Conservation (phyloP, 768 basidiomycete genomes). For the Botryobasidium botryosum region DNA sequence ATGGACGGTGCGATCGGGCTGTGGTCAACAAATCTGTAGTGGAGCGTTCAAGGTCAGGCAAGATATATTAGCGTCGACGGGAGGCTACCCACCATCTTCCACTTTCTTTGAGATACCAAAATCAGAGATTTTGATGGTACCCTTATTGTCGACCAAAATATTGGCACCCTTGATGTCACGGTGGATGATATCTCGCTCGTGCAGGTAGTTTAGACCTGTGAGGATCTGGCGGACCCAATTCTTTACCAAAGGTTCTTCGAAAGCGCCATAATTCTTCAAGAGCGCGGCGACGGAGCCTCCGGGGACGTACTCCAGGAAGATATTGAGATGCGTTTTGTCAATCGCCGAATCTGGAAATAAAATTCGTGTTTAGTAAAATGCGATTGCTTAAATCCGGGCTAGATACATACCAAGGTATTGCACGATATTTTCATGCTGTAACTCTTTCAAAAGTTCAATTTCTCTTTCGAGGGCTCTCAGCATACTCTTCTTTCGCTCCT, state of each 20-base stretch:
- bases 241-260: constrained; percentile 80
- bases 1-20: constrained; percentile 62
- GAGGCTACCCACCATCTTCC: constrained; percentile 73
- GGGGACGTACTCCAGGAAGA: constrained; percentile 93
- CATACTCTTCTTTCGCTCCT: constrained; percentile 90
- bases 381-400: neutral
- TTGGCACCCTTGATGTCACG: constrained; percentile 99
- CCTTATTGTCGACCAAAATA: constrained; percentile 95
- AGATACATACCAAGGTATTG: constrained; percentile 84
- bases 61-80: constrained; percentile 11
- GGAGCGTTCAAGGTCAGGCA: constrained; percentile 15
- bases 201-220: constrained; percentile 75
- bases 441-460: constrained; percentile 80
- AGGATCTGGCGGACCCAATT: constrained; percentile 89
- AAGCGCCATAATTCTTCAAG: constrained; percentile 80
- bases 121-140: constrained; percentile 93
- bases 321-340: constrained; percentile 82
- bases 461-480: constrained; percentile 81
- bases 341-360: constrained; percentile 64
- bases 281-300: constrained; percentile 87
- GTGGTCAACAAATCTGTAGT: constrained; percentile 33
- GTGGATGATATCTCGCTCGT: constrained; percentile 88
- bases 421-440: constrained; percentile 92
- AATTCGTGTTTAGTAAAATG: neutral
- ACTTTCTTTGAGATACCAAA: constrained; percentile 97